Evolutionary conservation across 2,329 filamentous ascomycete genomes (phyloP), one percentile per base, ranked within the genome.

Genomic region (Penicillium sp.): DNA sequence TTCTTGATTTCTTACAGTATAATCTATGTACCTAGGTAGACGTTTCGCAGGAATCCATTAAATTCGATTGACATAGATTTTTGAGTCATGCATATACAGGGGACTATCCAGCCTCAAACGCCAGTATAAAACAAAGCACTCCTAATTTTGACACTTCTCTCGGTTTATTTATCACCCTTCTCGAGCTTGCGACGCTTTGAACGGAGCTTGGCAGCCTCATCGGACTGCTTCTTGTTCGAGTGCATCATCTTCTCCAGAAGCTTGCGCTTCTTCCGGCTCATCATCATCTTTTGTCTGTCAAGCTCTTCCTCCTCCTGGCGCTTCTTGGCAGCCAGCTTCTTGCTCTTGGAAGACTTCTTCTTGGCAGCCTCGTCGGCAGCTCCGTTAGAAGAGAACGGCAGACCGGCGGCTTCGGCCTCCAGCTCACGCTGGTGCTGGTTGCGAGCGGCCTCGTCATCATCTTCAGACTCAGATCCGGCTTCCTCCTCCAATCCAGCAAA

Each of bases 221-320:
- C 89, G 64, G 93, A 93, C 81, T 91, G 90, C 83, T 94, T 92
- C 78, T 88, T 92, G 77, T 97, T 96, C 59, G 87, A 92, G 77
- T 96, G 95, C 70, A 92, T 83, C 91, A 99, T 99, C 81, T 97
- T 94, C 81, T 97, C 94, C 64, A 93, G 89, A 68, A 97, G 80
- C 86, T 97, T 97, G 68, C 94, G 84, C 87, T 97, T 99, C 85
- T 95, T 94, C 76, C 95, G 90, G 75, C 89, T 90, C 81, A 97
- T 87, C 94, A 99, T 99, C 79, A 95, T 94, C 85, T 96, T 97
- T 73, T 91, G 88, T 59, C 93, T 84, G 75, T 96, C 92, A 54
- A 95, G 76, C 67, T 97, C 92, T 75, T 97, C 94, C 3, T 89
- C 87, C 70, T 94, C 90, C 67, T 83, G 78, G 60, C 76, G 77